Evolutionary conservation across 345 rosid species (phyloP), one percentile per base, ranked within the genome.

Genomic region (Trapa bicornis): DNA sequence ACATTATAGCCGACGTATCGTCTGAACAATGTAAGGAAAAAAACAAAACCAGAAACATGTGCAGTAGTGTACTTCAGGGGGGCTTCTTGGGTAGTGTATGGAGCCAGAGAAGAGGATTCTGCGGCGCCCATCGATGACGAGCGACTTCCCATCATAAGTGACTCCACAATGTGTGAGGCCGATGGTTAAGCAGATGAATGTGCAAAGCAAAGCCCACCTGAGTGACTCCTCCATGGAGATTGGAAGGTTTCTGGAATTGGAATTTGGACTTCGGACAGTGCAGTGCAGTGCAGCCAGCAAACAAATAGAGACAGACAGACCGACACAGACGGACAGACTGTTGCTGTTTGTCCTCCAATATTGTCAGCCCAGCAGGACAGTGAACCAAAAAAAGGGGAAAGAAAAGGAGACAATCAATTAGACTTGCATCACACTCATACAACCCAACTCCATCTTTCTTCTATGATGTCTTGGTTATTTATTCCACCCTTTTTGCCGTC

Each of bases 41-140:
- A 8, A 8, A 41, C 4, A 41, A 41, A 41, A 3, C 48, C 42
- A 33, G 10, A 14, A 32, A 33, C 47, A 14, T 13, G 6, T 36
- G 15, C 14, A 7, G 22, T 22, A 22, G 29, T 22, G 29, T 37
- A 84, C 87, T 78, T 84, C 64, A 29, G 81, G 89, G 3, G 84
- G 75, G 80, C 89, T 87, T 78, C 92, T 81, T n/a, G 92, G 92
- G 64, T 87, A 87, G 74, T 84, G 89, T 57, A 87, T 84, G 45
- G 92, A 87, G 65, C 87, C 86, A 66, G 92, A 84, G 73, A 87
- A 80, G 69, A 84, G 85, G 48, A 87, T 74, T 78, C 79, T 87
- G 62, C 76, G 80, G 37, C 75, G 75, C 7, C 87, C 87, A 74
- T 79, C 74, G 64, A 87, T 84, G 72, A 81, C 70, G 53, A 87